phyloP scores from a whole-genome alignment of 805 yeast genomes.

The Yamadazyma insecticola region DNA sequence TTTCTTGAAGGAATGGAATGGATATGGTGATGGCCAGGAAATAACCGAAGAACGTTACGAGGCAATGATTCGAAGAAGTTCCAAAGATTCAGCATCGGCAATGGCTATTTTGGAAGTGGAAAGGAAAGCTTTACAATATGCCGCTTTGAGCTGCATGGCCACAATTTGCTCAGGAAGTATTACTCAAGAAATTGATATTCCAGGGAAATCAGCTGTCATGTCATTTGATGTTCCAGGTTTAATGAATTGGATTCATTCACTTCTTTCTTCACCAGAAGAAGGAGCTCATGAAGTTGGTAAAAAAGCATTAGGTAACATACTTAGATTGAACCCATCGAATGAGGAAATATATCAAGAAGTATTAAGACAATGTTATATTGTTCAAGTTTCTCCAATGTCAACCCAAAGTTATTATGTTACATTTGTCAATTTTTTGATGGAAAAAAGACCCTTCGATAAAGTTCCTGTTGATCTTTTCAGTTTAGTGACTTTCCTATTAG shows the following conservation, averaged over 20 bases:
- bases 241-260: conserved; percentile 75
- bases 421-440: conserved; percentile 59
- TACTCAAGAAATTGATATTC: conserved; percentile 41
- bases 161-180: conserved; percentile 73
- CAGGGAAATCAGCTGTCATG: conserved; percentile 43
- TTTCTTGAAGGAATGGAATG: conserved; percentile 91
- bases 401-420: conserved; percentile 68
- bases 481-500: conserved; percentile 72
- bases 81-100: conserved; percentile 44
- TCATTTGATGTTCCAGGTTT: conserved; percentile 69
- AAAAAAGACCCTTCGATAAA: conserved; percentile 43
- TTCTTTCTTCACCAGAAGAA: conserved; percentile 58
- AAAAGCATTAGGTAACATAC: conserved; percentile 63
- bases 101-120: conserved; percentile 80
- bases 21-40: conserved; percentile 64
- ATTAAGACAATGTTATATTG: conserved; percentile 65
- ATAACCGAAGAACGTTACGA: conserved; percentile 64
- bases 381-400: conserved; percentile 45
- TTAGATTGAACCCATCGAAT: conserved; percentile 55
- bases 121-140: conserved; percentile 58
- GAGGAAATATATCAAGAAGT: conserved; percentile 53
- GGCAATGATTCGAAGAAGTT: conserved; percentile 44
- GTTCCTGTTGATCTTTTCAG: conserved; percentile 66
- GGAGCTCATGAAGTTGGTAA: conserved; percentile 59
- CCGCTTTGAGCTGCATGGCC: conserved; percentile 83